Base-by-base conservation (phyloP, 2,329 filamentous ascomycete species). In the Tolypocladium inflatum region DNA sequence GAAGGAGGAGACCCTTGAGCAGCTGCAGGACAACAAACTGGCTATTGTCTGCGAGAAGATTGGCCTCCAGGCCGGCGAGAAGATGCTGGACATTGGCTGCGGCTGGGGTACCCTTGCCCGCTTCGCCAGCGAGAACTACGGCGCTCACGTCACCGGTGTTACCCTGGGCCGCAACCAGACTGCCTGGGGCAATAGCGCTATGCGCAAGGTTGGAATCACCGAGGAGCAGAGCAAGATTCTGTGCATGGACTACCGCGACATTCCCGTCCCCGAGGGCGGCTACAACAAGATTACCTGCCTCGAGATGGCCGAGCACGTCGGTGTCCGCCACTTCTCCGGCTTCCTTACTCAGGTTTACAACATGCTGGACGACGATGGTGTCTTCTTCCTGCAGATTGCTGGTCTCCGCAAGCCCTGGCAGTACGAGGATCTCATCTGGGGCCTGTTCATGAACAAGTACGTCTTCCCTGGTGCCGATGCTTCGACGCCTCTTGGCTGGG, bases 381-480 rank as follows among this genome's bases (percentile, higher is more conserved):
- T 91, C 64, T 96, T 97, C 80, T 97, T 94, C 83, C 82, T 97
- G 61, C 94, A 97, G 76, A 91, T 95, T 67, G 91, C 93, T 67
- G 94, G 94, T 77, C 83, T 99, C 61, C 88, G 94, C 67, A 95
- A 95, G 80, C 80, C 83, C 63, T 97, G 94, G 94, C 94, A 97
- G 76, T 97, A 96, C 71, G 92, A 97, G 80, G 93, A 97, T 77
- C 83, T 97, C 55, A 89, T 93, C 74, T 97, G 94, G 94, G 94
- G 94, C 72, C 83, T 97, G 53, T 97, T 97, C 83, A 96, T 97
- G 91, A 97, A 97, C 87, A 97, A 96, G 80, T 96, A 97, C 76
- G 82, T 97, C 73, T 97, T 97, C 84, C 94, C 92, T 39, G 94
- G 94, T 71, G 94, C 94, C 55, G 94, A 97, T 71, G 94, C 94